Evolutionary conservation across 129 eudicot genomes (phyloP), one percentile per base, ranked within the genome.

Genomic region (Sambucus nigra): DNA sequence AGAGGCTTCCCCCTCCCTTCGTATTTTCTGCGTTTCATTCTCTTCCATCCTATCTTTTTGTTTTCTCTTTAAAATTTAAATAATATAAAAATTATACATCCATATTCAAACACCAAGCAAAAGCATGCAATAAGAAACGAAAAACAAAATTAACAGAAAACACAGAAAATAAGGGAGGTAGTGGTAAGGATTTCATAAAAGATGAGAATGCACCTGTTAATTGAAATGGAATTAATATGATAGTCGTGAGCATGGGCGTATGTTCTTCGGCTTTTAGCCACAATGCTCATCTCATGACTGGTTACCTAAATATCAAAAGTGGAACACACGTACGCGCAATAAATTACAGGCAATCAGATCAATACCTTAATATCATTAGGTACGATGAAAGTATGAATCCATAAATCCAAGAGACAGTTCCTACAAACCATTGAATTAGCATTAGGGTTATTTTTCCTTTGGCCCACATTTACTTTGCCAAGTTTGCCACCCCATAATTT

Each of bases 221-320:
- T 84, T 15, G 98, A 91, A 63, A 91, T 91, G 27, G 98, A 91
- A 76, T 91, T 91, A 63, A 91, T 82, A 68, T 85, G 95, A 61
- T 85, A 91, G 64, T 91, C 95, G 65, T 91, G 98, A 21, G 98
- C 98, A 76, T 91, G 95, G 25, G 98, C 95, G 59, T 85, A 91
- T 18, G 71, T 77, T 70, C 88, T 85, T 64, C 98, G 75, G 60
- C 98, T 85, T 68, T 78, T 81, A 21, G 98, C 94, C 61, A 71
- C 68, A 68, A 78, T 94, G 74, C 80, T 81, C 19, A 84, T 79
- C 72, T 91, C 98, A 26, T 73, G 70, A 81, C 88, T 79, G 20
- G 86, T 76, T 64, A 91, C 95, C 98, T 91, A 63, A 60, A 57
- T 33, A 56, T 47, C 46, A 56, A 56, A 76, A 45, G 52, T 29